Evolutionary conservation across 2,329 filamentous ascomycete genomes (phyloP).

Genomic region (Colletotrichum spinosum): DNA sequence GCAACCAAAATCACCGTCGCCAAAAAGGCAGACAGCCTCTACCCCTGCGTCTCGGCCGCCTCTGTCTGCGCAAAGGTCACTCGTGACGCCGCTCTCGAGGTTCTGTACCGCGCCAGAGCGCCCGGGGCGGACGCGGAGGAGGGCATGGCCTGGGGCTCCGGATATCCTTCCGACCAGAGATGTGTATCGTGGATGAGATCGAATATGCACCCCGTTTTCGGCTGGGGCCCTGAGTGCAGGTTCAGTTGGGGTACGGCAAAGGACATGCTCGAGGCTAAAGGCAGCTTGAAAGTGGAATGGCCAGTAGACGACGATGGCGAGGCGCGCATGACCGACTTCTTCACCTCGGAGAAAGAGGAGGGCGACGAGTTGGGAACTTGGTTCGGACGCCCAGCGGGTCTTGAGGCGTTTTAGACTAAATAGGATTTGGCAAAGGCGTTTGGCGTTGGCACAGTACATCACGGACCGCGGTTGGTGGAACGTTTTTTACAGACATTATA

Average conservation of each 20-base stretch:
- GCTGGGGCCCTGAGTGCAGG: slow-evolving; percentile 92
- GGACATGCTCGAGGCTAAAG: slow-evolving; percentile 87
- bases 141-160: slow-evolving; percentile 81
- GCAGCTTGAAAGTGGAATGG: slow-evolving; percentile 83
- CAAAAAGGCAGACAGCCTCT: slow-evolving; percentile 93
- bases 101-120: slow-evolving; percentile 69
- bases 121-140: slow-evolving; percentile 50
- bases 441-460: slow-evolving; percentile 3
- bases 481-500: slow-evolving; percentile 36
- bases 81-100: slow-evolving; percentile 87
- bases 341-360: slow-evolving; percentile 59
- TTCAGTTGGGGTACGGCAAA: slow-evolving; percentile 98
- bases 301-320: slow-evolving; percentile 78
- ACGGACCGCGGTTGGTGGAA: slow-evolving; percentile 7
- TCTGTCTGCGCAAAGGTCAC: slow-evolving; percentile 98
- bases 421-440: slow-evolving; percentile 1
- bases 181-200: slow-evolving; percentile 84
- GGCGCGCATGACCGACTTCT: slow-evolving; percentile 81
- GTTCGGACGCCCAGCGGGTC: slow-evolving; percentile 80
- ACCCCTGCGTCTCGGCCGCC: slow-evolving; percentile 92
- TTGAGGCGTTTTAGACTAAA: slow-evolving; percentile 73
- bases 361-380: slow-evolving; percentile 79
- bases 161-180: slow-evolving; percentile 89
- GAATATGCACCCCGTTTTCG: slow-evolving; percentile 94
- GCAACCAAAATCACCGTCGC: slow-evolving; percentile 79